Base-by-base conservation (phyloP, 495 filamentous ascomycete species). In the Penicillium canescens region DNA sequence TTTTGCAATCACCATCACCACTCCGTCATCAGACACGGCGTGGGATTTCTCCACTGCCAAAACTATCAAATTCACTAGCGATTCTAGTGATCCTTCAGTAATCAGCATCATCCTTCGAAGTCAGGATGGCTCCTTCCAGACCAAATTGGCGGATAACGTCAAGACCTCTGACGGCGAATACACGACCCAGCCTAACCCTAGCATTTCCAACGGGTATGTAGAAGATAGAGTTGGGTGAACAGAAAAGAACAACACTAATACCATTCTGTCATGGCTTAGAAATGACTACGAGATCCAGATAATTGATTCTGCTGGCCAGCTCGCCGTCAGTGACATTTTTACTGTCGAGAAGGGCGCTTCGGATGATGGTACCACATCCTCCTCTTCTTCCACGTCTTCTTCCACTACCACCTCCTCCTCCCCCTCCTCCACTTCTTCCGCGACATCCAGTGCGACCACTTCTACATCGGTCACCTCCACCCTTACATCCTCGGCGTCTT, bases 141-240 rank as follows among this genome's bases (percentile, higher is more conserved):
- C 50, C 23, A 57, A 57, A 53, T 44, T 57, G 37, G 55, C 49
- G 33, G 55, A 57, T 44, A 57, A 57, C 38, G 55, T 57, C 49
- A 57, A 57, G 43, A 57, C 55, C 16, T 57, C 55, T 39, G 38
- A 39, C 2, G 55, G 55, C 39, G 49, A 57, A 57, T 57, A 57
- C 31, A 57, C 49, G 24, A 57, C 55, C 20, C 45, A 47, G 45
- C 34, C 54, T 36, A 46, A 56, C 47, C 54, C 54, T 42, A 56
- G 54, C 47, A 52, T 56, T 52, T 46, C 48, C 16, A 52, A 52
- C 35, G 54, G 54, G 54, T 56, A 52, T 46, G 54, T 56, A 28
- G 42, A 51, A 35, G 42, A 46, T 41, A 36, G 31, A 42, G 2
- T 11, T 46, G 40, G 14, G 42, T 52, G 24, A 42, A 36, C 6